Base-by-base conservation (phyloP, 2,329 filamentous ascomycete species). In the Macrophomina phaseolina region DNA sequence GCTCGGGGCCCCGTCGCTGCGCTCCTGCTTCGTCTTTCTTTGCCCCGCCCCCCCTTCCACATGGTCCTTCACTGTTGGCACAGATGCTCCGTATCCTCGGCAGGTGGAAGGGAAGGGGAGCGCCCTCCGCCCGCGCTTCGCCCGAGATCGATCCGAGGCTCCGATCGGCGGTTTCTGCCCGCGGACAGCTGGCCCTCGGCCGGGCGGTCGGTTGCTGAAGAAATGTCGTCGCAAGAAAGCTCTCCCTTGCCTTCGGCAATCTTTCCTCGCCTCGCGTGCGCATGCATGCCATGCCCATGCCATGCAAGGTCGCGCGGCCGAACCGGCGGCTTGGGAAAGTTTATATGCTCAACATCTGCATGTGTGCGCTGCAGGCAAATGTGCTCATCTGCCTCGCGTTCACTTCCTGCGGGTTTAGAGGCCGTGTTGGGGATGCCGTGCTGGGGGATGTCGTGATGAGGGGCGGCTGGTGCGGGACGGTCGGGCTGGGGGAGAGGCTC, bases 271-370 rank as follows among this genome's bases (percentile, higher is more conserved):
- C 23, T 23, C 23, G 23, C 23, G 23, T 23, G 23, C 23, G 23
- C 23, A 23, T 23, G 23, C 23, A 23, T 23, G 23, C 23, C 23
- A 23, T 3, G 23, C 23, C 23, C 23, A 23, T 23, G 23, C 23
- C 40, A 18, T 34, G 40, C 23, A 60, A 32, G 40, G 32, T 32
- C 42, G 16, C n/a, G 5, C 42, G 14, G 32, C 58, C 32, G 42
- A 49, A 62, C 58, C 58, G 45, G 16, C n/a, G 32, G 58, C 58
- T 45, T 62, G 58, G 58, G 45, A 49, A 62, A 62, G 42, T 62
- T 49, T 62, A 49, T 49, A 18, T 62, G 42, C 45, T 51, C 58
- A 62, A 62, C 42, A 49, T 23, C 45, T 38, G 38, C 14, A 12
- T 5, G 18, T 9, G n/a, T 28, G 40, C 56, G 12, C 12, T 8